A percentile compares a stretch with the other conserved stretches of the same genome.
phyloP scores from a whole-genome alignment of 371 early-diverging fungal species.

The Mortierella sp. region DNA sequence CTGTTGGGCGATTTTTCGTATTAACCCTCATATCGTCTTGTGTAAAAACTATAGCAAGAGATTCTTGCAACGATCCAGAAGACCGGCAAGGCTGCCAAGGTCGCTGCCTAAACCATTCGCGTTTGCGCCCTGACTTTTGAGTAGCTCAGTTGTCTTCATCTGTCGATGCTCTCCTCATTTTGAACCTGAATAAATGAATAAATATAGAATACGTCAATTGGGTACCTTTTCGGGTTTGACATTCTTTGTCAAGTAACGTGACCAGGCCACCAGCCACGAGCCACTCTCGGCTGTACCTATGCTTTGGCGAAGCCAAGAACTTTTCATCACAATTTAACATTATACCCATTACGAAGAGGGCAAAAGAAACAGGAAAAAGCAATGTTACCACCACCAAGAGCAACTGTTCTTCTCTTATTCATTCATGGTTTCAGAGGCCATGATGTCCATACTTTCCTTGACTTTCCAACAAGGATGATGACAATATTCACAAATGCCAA shows the following conservation, averaged over 20 bases:
- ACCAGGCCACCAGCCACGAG: no score
- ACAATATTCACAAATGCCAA: slow-evolving; percentile 63
- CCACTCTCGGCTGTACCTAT: no score
- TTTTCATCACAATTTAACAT: neutral
- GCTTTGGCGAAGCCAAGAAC: neutral
- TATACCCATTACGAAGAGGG: neutral
- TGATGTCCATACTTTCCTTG: slow-evolving; percentile 59
- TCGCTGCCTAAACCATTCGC: slow-evolving; percentile 23
- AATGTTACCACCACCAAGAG: slow-evolving; percentile 40
- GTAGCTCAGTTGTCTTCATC: neutral
- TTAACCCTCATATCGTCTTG: neutral
- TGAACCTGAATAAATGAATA: no score
- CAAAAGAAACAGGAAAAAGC: neutral
- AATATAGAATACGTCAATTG: no score
- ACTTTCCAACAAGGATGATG: slow-evolving; percentile 69
- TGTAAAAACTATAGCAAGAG: slow-evolving; percentile 21
- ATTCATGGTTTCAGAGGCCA: slow-evolving; percentile 72
- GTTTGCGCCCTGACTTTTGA: neutral
- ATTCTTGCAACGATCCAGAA: slow-evolving; percentile 46
- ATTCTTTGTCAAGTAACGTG: no score
- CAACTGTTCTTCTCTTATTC: slow-evolving; percentile 63
- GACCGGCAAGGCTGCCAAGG: slow-evolving; percentile 56
- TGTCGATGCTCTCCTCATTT: neutral
- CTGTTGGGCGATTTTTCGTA: neutral
- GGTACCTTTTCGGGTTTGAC: no score